Conservation (phyloP, 345 rosid genomes). For the Streptanthus diversifolius region DNA sequence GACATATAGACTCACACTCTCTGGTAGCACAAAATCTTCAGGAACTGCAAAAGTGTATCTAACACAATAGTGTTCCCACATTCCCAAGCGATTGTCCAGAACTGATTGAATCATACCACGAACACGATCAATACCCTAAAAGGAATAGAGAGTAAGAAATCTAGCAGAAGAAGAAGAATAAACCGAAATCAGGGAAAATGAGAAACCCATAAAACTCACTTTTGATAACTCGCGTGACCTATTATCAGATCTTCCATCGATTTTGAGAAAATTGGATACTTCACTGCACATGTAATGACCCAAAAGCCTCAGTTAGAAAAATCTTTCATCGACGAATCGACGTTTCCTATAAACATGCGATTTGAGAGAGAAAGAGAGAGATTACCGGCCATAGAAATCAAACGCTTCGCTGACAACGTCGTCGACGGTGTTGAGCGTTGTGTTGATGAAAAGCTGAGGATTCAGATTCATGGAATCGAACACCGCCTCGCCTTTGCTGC, state of each 20-base stretch:
- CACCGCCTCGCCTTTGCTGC: constrained; percentile 56
- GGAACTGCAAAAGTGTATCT: constrained; percentile 69
- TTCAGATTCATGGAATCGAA: constrained; percentile 60
- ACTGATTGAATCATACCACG: constrained; percentile 49
- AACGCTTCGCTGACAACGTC: constrained; percentile 59
- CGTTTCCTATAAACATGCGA: neutral
- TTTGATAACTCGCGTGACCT: constrained; percentile 50
- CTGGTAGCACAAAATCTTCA: constrained; percentile 53
- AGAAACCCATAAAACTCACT: constrained; percentile 31
- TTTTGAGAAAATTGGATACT: constrained; percentile 48
- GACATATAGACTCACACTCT: constrained; percentile 44
- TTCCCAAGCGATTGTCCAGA: constrained; percentile 49
- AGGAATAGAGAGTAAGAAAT: neutral
- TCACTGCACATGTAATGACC: constrained; percentile 40
- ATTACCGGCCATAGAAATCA: constrained; percentile 51
- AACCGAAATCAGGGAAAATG: neutral
- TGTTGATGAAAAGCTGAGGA: constrained; percentile 74
- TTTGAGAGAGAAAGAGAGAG: neutral
- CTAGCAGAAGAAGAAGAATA: neutral
- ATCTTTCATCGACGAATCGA: neutral
- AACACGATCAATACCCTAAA: constrained; percentile 58
- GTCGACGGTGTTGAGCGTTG: constrained; percentile 62
- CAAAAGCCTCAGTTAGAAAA: neutral
- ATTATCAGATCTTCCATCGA: constrained; percentile 37
- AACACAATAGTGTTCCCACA: constrained; percentile 80